Conservation (phyloP, 768 basidiomycete species). For the Boletus rufocinnamomeus region DNA sequence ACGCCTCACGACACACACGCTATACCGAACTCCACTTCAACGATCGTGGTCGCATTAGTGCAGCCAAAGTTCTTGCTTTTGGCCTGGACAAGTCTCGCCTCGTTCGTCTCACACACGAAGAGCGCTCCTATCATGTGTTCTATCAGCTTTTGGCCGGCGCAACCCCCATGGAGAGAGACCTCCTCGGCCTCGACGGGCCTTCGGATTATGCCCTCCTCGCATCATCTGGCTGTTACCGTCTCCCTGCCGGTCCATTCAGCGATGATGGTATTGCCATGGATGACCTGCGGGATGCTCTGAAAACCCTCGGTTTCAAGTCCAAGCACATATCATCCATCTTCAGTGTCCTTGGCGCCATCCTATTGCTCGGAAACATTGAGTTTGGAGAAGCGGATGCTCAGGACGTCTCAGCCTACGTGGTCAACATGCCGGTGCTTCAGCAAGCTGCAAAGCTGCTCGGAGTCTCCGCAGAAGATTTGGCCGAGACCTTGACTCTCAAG, state of each 20-base stretch:
- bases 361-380: constrained; percentile 58
- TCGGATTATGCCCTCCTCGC: constrained; percentile 60
- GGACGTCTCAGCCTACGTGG: constrained; percentile 54
- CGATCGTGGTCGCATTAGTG: constrained; percentile 53
- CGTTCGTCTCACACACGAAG: constrained; percentile 53
- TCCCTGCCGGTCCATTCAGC: constrained; percentile 64
- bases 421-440: constrained; percentile 49
- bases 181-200: constrained; percentile 54
- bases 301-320: constrained; percentile 60
- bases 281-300: constrained; percentile 57
- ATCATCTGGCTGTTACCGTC: constrained; percentile 60
- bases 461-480: constrained; percentile 53
- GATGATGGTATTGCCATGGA: constrained; percentile 61
- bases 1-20: constrained; percentile 62
- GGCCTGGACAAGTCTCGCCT: constrained; percentile 66
- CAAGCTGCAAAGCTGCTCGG: constrained; percentile 53
- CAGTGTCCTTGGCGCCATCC: constrained; percentile 51
- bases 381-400: constrained; percentile 56
- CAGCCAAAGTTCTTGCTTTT: constrained; percentile 59
- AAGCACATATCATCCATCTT: constrained; percentile 59
- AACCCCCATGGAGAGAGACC: constrained; percentile 54
- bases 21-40: constrained; percentile 66
- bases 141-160: constrained; percentile 67
- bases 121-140: constrained; percentile 66
- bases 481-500: constrained; percentile 55